Conservation (phyloP, 2,329 filamentous ascomycete species). For the Chrysoporthe puriensis region DNA sequence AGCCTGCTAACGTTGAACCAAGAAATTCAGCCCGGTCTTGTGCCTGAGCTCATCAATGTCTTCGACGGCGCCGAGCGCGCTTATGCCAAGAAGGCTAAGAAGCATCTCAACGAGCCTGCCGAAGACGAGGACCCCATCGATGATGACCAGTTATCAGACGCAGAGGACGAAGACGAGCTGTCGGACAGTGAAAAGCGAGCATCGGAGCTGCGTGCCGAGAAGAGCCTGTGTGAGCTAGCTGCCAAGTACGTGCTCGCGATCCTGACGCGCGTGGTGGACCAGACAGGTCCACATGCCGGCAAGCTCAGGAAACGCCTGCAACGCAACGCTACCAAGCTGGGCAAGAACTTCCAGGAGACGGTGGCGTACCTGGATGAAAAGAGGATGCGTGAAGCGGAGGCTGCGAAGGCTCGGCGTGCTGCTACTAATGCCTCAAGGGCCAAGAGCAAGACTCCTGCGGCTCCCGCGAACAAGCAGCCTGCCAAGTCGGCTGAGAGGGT, state of each 20-base stretch:
- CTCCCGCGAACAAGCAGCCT: slow-evolving; percentile 40
- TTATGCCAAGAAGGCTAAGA: slow-evolving; percentile 72
- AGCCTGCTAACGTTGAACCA: slow-evolving; percentile 67
- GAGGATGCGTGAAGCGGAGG: slow-evolving; percentile 54
- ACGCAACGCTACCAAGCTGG: slow-evolving; percentile 79
- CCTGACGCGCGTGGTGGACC: slow-evolving; percentile 74
- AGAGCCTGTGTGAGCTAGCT: slow-evolving; percentile 82
- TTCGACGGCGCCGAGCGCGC: slow-evolving; percentile 77
- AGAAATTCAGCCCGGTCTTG: slow-evolving; percentile 65
- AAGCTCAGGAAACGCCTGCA: slow-evolving; percentile 72
- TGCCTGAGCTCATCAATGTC: slow-evolving; percentile 73
- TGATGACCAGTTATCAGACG: slow-evolving; percentile 64
- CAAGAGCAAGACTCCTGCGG: slow-evolving; percentile 43
- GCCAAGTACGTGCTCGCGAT: slow-evolving; percentile 84
- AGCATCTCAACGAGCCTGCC: slow-evolving; percentile 63
- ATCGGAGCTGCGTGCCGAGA: slow-evolving; percentile 76
- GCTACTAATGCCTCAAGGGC: slow-evolving; percentile 32
- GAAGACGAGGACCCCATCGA: slow-evolving; percentile 76
- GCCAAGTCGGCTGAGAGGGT: slow-evolving; percentile 51
- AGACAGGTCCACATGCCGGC: slow-evolving; percentile 59
- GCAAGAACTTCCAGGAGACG: slow-evolving; percentile 84
- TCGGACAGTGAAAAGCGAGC: slow-evolving; percentile 63
- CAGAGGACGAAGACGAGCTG: slow-evolving; percentile 56
- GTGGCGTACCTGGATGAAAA: slow-evolving; percentile 77
- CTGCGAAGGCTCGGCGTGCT: slow-evolving; percentile 44